Evolutionary conservation across 164 flowering plant species (phyloP).

Genomic region (Tetracentron sinense): DNA sequence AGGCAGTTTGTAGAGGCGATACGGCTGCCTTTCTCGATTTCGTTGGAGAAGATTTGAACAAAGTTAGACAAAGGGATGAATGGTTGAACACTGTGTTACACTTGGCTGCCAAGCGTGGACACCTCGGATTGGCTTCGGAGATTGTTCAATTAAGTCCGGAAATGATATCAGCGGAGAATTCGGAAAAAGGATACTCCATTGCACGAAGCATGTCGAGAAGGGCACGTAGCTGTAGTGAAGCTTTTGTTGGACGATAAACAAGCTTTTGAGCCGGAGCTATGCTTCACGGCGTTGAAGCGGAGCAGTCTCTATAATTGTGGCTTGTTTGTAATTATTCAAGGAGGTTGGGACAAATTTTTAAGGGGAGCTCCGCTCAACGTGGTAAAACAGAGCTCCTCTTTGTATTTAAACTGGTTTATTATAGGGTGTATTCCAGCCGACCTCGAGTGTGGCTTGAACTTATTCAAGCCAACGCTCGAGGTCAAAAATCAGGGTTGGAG

Average conservation of each 20-base stretch:
- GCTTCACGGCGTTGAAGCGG: too few relatives aligned
- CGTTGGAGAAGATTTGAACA: constrained; percentile 4
- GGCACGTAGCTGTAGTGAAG: constrained; percentile 5
- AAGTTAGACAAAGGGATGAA: constrained; percentile 5
- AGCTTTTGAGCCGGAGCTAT: too few relatives aligned
- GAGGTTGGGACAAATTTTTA: too few relatives aligned
- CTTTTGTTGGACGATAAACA: constrained; percentile 15
- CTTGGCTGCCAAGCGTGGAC: constrained; percentile 25
- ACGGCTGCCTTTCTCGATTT: not conserved
- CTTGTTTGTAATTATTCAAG: too few relatives aligned
- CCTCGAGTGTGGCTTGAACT: too few relatives aligned
- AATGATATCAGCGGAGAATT: constrained; percentile 26
- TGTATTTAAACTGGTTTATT: too few relatives aligned
- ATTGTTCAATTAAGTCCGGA: constrained; percentile 24
- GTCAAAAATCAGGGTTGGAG: too few relatives aligned
- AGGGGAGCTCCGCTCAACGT: too few relatives aligned
- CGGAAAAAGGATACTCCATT: constrained; percentile 33
- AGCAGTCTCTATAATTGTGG: too few relatives aligned
- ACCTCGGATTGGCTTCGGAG: constrained; percentile 18
- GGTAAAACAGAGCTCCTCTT: constrained; percentile 14
- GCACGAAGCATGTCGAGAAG: constrained; percentile 28
- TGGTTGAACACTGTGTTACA: constrained; percentile 19
- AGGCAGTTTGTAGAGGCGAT: constrained; percentile 12
- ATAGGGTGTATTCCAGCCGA: too few relatives aligned
- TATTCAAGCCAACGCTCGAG: too few relatives aligned